phyloP scores from a whole-genome alignment of 2,329 filamentous ascomycete species.

The Penicillium sp. region DNA sequence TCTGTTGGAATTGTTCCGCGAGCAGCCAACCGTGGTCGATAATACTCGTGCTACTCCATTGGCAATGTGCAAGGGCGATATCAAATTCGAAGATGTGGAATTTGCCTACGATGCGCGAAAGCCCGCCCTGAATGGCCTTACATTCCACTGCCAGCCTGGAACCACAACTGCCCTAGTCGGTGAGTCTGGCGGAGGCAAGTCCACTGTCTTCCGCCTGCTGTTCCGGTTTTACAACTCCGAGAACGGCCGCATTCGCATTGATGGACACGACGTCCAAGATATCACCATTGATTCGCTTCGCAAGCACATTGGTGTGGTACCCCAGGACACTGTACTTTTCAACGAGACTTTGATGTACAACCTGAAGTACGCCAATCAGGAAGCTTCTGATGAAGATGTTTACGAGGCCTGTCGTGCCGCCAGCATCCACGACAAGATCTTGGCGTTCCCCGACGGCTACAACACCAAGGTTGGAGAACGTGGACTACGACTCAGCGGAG shows the following conservation, averaged over 20 bases:
- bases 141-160: conserved; percentile 82
- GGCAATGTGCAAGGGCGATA: conserved; percentile 71
- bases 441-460: conserved; percentile 85
- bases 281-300: conserved; percentile 93
- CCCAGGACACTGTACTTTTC: conserved; percentile 93
- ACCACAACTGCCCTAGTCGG: conserved; percentile 96
- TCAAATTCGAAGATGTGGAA: conserved; percentile 83
- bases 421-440: conserved; percentile 89
- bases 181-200: conserved; percentile 95
- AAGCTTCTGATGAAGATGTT: conserved; percentile 78
- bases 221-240: conserved; percentile 94
- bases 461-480: conserved; percentile 89
- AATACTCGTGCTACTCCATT: conserved; percentile 65
- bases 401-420: conserved; percentile 80
- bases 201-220: conserved; percentile 90
- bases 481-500: conserved; percentile 81
- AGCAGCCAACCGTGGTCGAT: conserved; percentile 88
- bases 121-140: conserved; percentile 78
- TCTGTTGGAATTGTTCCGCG: conserved; percentile 93
- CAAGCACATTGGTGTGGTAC: conserved; percentile 89
- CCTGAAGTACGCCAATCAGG: conserved; percentile 81
- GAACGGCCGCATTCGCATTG: conserved; percentile 77
- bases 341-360: conserved; percentile 97
- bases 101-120: conserved; percentile 89
- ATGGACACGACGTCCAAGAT: conserved; percentile 79